A percentile compares a stretch with the other conserved stretches of the same genome.
Conservation (phyloP, 1,139 yeast species). For the Nakaseomyces glabratus region DNA sequence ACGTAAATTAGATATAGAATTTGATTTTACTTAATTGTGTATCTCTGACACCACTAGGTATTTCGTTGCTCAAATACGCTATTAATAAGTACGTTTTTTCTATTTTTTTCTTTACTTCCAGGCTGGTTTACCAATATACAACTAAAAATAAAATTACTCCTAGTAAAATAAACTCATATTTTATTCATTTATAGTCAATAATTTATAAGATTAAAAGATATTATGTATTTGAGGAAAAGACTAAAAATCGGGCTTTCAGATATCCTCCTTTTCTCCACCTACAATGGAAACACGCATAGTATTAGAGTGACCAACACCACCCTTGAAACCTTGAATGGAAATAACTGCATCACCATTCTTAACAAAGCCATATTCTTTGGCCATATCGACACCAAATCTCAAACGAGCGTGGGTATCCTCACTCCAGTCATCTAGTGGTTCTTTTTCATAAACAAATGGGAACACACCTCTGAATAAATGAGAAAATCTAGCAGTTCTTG, state of each 20-base stretch:
- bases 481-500: conserved; percentile 83
- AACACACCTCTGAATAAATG: conserved; percentile 98
- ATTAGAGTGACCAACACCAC: conserved; percentile 98
- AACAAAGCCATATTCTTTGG: conserved; percentile 77
- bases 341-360: conserved; percentile 82
- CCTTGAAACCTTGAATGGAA: conserved; percentile 97
- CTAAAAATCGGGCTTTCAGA: too few species aligned
- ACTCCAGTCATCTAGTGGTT: conserved; percentile 78
- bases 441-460: conserved; percentile 77
- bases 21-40: conserved; percentile 16
- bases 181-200: too few species aligned
- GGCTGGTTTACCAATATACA: too few species aligned
- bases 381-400: conserved; percentile 88
- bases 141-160: neutral
- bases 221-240: too few species aligned
- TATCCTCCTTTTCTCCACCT: conserved; percentile 10
- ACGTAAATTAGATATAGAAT: conserved; percentile 20
- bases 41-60: too few species aligned
- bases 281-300: conserved; percentile 67
- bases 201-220: too few species aligned
- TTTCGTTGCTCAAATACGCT: too few species aligned
- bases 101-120: too few species aligned
- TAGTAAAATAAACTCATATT: too few species aligned
- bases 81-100: too few species aligned
- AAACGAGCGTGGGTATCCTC: conserved; percentile 93